Evolutionary conservation across 2,329 filamentous ascomycete species (phyloP), one percentile per base, ranked within the genome.

Genomic region (Fusarium anthophilum): DNA sequence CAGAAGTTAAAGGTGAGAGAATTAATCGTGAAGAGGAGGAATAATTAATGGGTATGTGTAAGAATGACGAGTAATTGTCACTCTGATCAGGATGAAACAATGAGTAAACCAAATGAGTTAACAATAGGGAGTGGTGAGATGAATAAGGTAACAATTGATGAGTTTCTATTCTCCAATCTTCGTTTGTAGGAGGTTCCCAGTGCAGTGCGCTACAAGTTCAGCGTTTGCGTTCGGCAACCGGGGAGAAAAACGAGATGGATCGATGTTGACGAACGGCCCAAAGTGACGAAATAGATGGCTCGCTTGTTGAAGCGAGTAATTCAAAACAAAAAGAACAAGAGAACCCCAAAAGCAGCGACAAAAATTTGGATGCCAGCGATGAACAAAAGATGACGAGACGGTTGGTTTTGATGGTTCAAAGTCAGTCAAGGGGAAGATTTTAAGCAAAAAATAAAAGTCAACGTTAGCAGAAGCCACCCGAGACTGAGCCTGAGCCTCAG

Each of bases 101-200:
- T 50, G 39, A 53, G 62, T 38, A 58, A 50, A n/a, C 35, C 44
- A 44, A 41, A 57, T 56, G 38, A 47, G 41, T 54, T 22, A 66
- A 70, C 51, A 69, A 69, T 50, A 35, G 38, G 54, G n/a, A 44
- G 35, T 17, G 48, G 48, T 56, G 38, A 61, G 65, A 58, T 66
- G 65, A 43, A 66, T 43, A 56, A 70, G 68, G 41, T 53, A 53
- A 63, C 64, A 62, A 62, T 65, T 48, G 72, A 73, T 58, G 50
- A 53, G 50, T 37, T 53, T 69, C 48, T 66, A 56, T 73, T 69
- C 55, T 56, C 54, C 55, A 51, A 37, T 56, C 44, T 55, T 57
- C 18, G 59, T 59, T 58, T 57, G 55, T 59, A 62, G 48, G 47
- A 51, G 66, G 32, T 14, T 51, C 53, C 47, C 41, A 64, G 55